phyloP scores from a whole-genome alignment of 768 basidiomycete species.

The Serendipita sp. region DNA sequence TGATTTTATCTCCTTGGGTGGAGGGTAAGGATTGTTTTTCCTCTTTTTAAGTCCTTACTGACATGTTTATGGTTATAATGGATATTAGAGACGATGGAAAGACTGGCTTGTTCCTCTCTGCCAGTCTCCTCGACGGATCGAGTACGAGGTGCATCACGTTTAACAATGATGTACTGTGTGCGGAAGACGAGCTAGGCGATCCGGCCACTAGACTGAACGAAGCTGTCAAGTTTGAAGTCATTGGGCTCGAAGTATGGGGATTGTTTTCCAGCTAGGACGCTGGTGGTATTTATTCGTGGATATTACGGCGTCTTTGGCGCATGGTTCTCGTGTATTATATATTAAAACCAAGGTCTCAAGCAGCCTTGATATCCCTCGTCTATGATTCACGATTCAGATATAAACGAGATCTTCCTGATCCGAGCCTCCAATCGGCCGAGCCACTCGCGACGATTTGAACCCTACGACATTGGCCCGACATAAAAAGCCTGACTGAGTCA shows the following conservation, averaged over 20 bases:
- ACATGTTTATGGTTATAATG: background rate
- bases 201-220: conserved; percentile 28
- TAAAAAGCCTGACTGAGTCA: too few species aligned
- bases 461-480: too few species aligned
- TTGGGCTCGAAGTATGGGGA: conserved; percentile 86
- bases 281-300: too few species aligned
- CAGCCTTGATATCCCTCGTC: too few species aligned
- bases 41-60: conserved; percentile 6
- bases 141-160: conserved; percentile 78
- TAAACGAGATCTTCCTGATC: too few species aligned
- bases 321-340: too few species aligned
- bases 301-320: too few species aligned
- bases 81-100: conserved; percentile 57
- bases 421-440: too few species aligned
- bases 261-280: conserved; percentile 24
- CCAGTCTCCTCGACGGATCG: conserved; percentile 64
- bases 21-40: conserved; percentile 46
- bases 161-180: conserved; percentile 69
- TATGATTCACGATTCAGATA: too few species aligned
- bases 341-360: too few species aligned
- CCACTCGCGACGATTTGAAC: too few species aligned
- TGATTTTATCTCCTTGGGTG: conserved; percentile 74
- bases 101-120: conserved; percentile 81
- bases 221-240: conserved; percentile 67
- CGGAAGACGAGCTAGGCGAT: conserved; percentile 13